Base-by-base conservation (phyloP, 179 eudicot species). In the Beta corolliflora region DNA sequence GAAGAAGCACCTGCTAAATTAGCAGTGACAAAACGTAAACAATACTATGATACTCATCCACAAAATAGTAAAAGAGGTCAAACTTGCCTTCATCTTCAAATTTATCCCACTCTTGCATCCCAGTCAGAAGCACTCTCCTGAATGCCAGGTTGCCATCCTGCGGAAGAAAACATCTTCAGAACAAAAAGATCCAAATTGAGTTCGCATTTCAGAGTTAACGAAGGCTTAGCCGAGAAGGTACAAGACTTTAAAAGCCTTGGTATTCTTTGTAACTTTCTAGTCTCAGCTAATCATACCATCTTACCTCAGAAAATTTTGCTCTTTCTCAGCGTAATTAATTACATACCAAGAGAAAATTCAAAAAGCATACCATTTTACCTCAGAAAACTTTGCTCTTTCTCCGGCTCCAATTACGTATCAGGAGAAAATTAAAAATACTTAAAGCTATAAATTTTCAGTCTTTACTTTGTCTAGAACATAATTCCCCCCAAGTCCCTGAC, bases 61-160 rank as follows among this genome's bases (percentile, higher is more conserved):
- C 46, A 66, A 3, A 11, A 76, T 53, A 61, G n/a, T 15, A 60
- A 48, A 45, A 63, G 60, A 75, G 50, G 19, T 50, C 45, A 64
- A 44, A 76, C 85, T 78, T 88, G 93, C 99, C 99, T 91, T 96
- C 99, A 82, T 94, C 97, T 87, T 91, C 97, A 83, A 96, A 91
- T 86, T 89, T 88, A 88, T 96, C 99, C 99, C 99, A 96, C 79
- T 86, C 89, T 86, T 92, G n/a, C 99, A 85, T 89, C 93, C 99
- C 96, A 96, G 81, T 96, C 99, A 86, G 99, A 94, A 83, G 96
- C 92, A 82, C 90, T 89, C 82, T 87, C 96, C 89, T 93, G 97
- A 73, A 96, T 87, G 53, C 98, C 99, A 85, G 92, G 90, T 88
- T 96, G 99, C 99, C 99, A 95, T 72, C 99, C 99, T 95, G 79